Conservation (phyloP, 2,329 filamentous ascomycete genomes). For the Claviceps sp. region DNA sequence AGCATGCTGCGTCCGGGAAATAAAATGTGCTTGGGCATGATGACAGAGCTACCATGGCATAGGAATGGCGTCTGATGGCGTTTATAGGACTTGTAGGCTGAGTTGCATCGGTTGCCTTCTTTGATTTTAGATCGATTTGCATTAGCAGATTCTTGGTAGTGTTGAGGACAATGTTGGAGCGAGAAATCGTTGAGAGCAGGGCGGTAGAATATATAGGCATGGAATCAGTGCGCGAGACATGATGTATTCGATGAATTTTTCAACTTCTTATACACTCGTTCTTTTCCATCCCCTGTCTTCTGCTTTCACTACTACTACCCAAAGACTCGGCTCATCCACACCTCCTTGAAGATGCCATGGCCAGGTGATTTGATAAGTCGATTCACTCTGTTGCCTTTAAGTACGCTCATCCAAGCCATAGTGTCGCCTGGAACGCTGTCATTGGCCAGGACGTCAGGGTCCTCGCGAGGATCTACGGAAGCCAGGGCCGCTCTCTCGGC, state of each 20-base stretch:
- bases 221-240: neutral
- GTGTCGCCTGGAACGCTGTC: conserved; percentile 55
- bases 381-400: conserved; percentile 67
- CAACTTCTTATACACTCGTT: neutral
- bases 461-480: conserved; percentile 27
- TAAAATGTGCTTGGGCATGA: neutral
- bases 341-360: conserved; percentile 49
- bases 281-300: neutral
- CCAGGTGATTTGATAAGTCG: conserved; percentile 61
- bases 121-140: neutral
- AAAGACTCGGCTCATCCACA: conserved; percentile 55
- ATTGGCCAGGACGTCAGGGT: conserved; percentile 24
- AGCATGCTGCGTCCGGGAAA: neutral
- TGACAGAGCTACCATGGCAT: conserved; percentile 5
- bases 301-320: conserved; percentile 14
- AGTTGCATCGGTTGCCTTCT: neutral
- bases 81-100: neutral
- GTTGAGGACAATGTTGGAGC: neutral
- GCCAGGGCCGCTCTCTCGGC: conserved; percentile 27
- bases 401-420: conserved; percentile 59
- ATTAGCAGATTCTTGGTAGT: neutral
- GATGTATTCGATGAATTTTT: neutral
- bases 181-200: neutral
- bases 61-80: conserved; percentile 7
- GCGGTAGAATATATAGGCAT: neutral